Evolutionary conservation across 139 green algal genomes (phyloP), one percentile per base, ranked within the genome.

Genomic region (Raphidocelis subcapitata): DNA sequence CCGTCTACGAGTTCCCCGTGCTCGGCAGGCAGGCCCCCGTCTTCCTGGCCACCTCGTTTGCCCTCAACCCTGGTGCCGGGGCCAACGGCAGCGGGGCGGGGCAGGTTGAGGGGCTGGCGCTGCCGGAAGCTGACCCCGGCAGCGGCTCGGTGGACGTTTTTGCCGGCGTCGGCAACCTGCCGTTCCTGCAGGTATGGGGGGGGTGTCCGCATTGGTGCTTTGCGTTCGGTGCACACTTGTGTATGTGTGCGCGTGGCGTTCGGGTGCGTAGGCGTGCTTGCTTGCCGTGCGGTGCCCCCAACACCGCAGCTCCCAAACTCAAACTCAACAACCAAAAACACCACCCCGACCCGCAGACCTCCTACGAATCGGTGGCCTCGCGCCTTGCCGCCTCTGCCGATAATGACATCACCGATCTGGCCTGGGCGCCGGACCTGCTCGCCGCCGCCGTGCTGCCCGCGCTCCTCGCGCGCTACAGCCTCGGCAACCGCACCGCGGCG

Each of bases 1-100:
- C 81, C 49, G 31, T 67, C 26, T 12, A 72, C 46, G 33, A 69
- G 3, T 20, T 84, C 20, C 77, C 81, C 18, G 67, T 82, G 26
- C 54, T 80, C 3, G 75, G 49, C 74, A 79, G 67, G 63, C 82
- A 90, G 57, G 56, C 60, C 0, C 35, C 51, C 5, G 76, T 89
- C 37, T 67, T 59, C 32, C 73, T 88, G 12, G 82, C 82, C 23
- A 88, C 80, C 24, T 82, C 75, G 18, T 88, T 88, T 66, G 72
- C 82, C 4, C 44, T 88, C 23, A 31, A 56, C 1, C 55, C 36
- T 61, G 65, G 67, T n/a, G 36, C 36, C 64, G 37, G 18, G 57
- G 67, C 57, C 57, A 70, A 32, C 3, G n/a, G n/a, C n/a, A n/a
- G n/a, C n/a, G n/a, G n/a, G n/a, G 47, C 52, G 2, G 61, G 65